Conservation (phyloP, 139 green algal species). For the Penium margaritaceum region DNA sequence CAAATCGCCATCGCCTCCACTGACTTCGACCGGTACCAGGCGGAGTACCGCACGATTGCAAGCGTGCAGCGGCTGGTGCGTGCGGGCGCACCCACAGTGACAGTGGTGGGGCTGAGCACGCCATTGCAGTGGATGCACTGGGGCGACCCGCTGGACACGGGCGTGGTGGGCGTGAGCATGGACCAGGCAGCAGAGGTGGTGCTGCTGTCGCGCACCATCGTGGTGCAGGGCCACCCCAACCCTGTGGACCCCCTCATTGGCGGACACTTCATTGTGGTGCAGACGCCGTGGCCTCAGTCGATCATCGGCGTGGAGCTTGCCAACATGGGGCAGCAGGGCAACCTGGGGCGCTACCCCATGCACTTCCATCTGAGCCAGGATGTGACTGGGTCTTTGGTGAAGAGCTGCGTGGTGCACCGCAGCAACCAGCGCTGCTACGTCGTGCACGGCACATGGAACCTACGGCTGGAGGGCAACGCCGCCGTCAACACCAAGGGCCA, state of each 20-base stretch:
- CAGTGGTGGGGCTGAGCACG: constrained; percentile 4
- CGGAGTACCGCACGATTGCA: neutral
- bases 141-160: constrained; percentile 11
- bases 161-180: neutral
- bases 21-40: constrained; percentile 21
- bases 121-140: constrained; percentile 34
- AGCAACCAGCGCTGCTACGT: constrained; percentile 36
- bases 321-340: constrained; percentile 20
- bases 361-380: constrained; percentile 54
- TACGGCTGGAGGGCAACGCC: constrained; percentile 49
- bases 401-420: neutral
- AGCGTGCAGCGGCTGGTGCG: too few species aligned
- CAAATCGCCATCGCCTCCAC: neutral
- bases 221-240: constrained; percentile 11
- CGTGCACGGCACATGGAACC: constrained; percentile 42
- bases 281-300: neutral
- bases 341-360: constrained; percentile 38
- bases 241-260: neutral
- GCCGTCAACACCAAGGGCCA: constrained; percentile 63
- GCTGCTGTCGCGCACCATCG: constrained; percentile 21
- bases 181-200: constrained; percentile 19
- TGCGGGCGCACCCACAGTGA: neutral
- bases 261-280: constrained; percentile 3
- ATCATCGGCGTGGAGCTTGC: constrained; percentile 17
- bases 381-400: neutral